Conservation (phyloP, 495 filamentous ascomycete genomes). For the Astrothelium subdiscretum region DNA sequence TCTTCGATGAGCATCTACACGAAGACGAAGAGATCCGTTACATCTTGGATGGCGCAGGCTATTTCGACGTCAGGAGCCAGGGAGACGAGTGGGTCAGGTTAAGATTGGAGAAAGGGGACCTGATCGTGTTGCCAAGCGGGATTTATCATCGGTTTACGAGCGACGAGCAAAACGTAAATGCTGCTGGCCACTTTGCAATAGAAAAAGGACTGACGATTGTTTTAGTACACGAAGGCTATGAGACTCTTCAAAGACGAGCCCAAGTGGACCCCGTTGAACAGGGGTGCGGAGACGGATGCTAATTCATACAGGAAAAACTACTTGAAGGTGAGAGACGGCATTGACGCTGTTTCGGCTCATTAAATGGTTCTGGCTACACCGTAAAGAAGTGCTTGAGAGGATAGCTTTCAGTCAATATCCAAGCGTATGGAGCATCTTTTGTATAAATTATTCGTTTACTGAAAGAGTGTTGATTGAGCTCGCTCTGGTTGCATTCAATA, state of each 20-base stretch:
- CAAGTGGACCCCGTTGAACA: conserved; percentile 93
- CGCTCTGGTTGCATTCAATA: too few species aligned
- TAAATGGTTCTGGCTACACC: neutral
- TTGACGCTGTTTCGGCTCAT: neutral
- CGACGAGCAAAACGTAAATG: conserved; percentile 70
- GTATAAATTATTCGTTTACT: too few species aligned
- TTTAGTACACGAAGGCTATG: conserved; percentile 89
- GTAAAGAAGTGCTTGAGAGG: neutral
- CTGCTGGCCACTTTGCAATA: neutral
- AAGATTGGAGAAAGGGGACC: conserved; percentile 53
- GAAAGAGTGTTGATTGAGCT: too few species aligned
- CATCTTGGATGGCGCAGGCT: conserved; percentile 78
- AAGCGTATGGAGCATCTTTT: too few species aligned
- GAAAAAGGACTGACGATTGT: conserved; percentile 7
- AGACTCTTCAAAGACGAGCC: conserved; percentile 97
- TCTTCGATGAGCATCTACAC: conserved; percentile 92
- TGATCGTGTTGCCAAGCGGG: conserved; percentile 88
- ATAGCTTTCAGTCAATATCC: neutral
- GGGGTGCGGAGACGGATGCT: conserved; percentile 60
- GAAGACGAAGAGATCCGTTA: conserved; percentile 99
- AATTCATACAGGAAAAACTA: conserved; percentile 74
- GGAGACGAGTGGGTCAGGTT: conserved; percentile 76
- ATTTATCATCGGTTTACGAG: conserved; percentile 98
- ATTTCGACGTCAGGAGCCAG: conserved; percentile 83
- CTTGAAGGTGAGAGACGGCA: conserved; percentile 32